A percentile compares a stretch with the other conserved stretches of the same genome.
Evolutionary conservation across 2,329 filamentous ascomycete genomes (phyloP).

Genomic region (Penicillium sclerotiorum): DNA sequence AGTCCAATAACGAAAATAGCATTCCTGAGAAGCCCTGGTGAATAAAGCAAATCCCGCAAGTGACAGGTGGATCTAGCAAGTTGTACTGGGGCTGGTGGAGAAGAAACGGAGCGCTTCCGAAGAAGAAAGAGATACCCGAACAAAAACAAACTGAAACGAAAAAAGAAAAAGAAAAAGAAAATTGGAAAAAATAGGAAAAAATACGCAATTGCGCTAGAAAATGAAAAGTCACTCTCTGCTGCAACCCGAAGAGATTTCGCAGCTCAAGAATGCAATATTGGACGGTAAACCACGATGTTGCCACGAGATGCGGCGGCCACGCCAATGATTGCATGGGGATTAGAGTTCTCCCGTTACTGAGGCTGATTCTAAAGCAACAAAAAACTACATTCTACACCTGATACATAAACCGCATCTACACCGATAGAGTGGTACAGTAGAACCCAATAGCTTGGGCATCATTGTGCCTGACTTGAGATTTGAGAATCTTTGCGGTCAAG

Average conservation of each 20-base stretch:
- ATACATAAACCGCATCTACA: slow-evolving; percentile 13
- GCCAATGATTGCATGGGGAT: not conserved
- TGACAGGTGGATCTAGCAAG: slow-evolving; percentile 9
- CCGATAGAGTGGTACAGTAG: slow-evolving; percentile 11
- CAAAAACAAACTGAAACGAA: not conserved
- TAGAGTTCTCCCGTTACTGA: slow-evolving; percentile 7
- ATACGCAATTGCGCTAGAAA: not conserved
- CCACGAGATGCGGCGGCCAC: not conserved
- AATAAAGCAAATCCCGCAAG: slow-evolving; percentile 16
- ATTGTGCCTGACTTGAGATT: slow-evolving; percentile 15
- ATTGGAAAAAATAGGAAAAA: not conserved
- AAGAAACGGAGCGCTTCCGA: not conserved
- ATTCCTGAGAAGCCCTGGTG: not conserved
- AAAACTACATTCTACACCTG: slow-evolving; percentile 8
- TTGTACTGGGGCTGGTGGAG: slow-evolving; percentile 4
- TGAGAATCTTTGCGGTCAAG: slow-evolving; percentile 22
- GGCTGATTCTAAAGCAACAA: slow-evolving; percentile 5
- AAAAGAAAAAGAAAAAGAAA: not conserved
- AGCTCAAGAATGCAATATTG: too few relatives aligned
- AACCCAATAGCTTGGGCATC: slow-evolving; percentile 13
- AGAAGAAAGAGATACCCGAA: too few relatives aligned
- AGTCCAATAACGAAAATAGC: slow-evolving; percentile 1
- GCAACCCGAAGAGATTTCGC: too few relatives aligned
- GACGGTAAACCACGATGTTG: not conserved
- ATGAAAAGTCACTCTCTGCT: not conserved